Percentiles rank a stretch among this genome's conserved stretches.
Conservation (phyloP, 768 basidiomycete genomes). For the Agaricus sinodeliciosus region DNA sequence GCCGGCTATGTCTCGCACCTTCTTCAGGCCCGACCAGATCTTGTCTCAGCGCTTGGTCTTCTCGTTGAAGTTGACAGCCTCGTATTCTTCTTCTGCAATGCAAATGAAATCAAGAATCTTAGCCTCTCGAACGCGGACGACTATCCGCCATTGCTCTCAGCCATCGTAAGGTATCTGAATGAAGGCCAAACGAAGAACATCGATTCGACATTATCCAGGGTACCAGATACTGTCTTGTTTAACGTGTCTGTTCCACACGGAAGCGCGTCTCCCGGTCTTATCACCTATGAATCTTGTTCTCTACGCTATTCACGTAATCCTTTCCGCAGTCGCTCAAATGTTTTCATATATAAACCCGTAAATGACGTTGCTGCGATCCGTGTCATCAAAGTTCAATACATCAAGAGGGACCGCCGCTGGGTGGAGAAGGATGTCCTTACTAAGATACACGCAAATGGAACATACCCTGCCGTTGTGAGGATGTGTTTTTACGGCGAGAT, state of each 20-base stretch:
- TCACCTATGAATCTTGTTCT: background rate
- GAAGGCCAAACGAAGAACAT: background rate
- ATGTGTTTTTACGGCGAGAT: background rate
- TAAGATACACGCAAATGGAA: background rate
- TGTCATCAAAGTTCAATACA: conserved; percentile 1
- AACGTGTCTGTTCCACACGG: background rate
- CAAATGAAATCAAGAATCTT: background rate
- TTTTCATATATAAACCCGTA: background rate
- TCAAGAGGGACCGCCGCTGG: background rate
- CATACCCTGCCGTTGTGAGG: background rate
- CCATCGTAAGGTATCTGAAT: background rate
- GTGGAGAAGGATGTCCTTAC: background rate
- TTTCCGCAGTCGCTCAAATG: background rate
- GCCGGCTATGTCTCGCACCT: background rate
- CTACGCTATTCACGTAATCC: background rate
- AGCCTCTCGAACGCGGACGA: background rate
- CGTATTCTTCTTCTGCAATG: background rate
- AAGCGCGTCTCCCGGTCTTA: too few species aligned
- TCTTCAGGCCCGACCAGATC: background rate
- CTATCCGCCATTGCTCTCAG: background rate
- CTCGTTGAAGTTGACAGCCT: background rate
- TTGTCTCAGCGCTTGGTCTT: background rate
- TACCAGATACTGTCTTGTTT: background rate
- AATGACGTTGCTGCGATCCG: background rate
- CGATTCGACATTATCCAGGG: background rate